These are phyloP conservation scores for Apiospora malaysiana DNA, from an alignment of 2,329 filamentous ascomycete species.

Conservation along the genomic window DNA sequence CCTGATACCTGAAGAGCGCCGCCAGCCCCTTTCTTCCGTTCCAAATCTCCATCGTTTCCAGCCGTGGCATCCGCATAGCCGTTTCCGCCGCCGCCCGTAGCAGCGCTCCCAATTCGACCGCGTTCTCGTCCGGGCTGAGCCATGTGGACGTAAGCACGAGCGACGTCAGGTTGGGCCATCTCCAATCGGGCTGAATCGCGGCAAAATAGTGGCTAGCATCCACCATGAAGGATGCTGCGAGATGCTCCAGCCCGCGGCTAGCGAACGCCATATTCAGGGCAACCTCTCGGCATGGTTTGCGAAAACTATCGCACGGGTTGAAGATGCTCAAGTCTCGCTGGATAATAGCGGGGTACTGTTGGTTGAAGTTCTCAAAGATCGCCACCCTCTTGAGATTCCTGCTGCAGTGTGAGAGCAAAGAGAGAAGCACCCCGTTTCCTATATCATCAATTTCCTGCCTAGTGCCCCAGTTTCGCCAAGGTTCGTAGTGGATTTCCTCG, in stretches of 20 bases:
- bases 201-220: conserved; percentile 41
- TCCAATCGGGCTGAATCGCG: conserved; percentile 29
- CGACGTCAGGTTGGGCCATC: conserved; percentile 40
- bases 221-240: conserved; percentile 38
- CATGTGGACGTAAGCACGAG: conserved; percentile 40
- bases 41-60: conserved; percentile 44
- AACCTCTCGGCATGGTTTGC: conserved; percentile 30
- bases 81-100: conserved; percentile 34
- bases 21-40: conserved; percentile 41
- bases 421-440: conserved; percentile 27
- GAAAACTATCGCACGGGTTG: conserved; percentile 25
- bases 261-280: conserved; percentile 33
- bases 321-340: background rate
- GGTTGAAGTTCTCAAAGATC: conserved; percentile 42
- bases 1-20: conserved; percentile 39
- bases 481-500: conserved; percentile 46
- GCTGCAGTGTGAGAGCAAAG: conserved; percentile 23
- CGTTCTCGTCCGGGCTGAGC: conserved; percentile 32
- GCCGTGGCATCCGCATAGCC: conserved; percentile 39
- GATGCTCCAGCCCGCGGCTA: conserved; percentile 37
- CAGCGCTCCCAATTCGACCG: conserved; percentile 32
- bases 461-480: conserved; percentile 33
- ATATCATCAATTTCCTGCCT: conserved; percentile 33
- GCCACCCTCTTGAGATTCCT: conserved; percentile 28
- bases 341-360: conserved; percentile 34